phyloP scores from a whole-genome alignment of 164 flowering plant genomes.

The Magnolia kwangsiensis region DNA sequence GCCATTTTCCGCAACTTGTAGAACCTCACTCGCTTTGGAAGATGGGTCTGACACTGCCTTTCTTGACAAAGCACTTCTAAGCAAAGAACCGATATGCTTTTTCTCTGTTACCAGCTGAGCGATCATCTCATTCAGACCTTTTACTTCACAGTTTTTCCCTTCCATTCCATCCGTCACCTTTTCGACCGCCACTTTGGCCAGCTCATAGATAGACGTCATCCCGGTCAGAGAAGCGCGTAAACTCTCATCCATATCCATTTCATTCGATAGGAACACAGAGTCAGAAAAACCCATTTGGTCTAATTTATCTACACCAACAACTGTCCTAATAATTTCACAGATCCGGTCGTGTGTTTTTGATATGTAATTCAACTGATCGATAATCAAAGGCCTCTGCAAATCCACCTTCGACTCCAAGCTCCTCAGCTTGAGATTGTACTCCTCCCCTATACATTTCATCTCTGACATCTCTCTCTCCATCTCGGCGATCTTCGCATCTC shows the following conservation, averaged over 20 bases:
- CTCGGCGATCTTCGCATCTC: slow-evolving; percentile 42
- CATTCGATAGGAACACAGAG: slow-evolving; percentile 74
- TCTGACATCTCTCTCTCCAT: slow-evolving; percentile 47
- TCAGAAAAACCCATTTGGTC: slow-evolving; percentile 65
- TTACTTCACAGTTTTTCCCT: slow-evolving; percentile 47
- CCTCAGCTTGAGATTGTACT: slow-evolving; percentile 45
- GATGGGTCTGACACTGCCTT: slow-evolving; percentile 45
- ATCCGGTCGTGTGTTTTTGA: slow-evolving; percentile 64
- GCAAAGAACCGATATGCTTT: slow-evolving; percentile 79
- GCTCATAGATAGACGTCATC: slow-evolving; percentile 62
- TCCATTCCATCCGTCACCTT: slow-evolving; percentile 55
- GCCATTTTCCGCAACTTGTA: slow-evolving; percentile 85
- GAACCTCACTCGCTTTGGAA: slow-evolving; percentile 54
- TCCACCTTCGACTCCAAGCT: slow-evolving; percentile 57
- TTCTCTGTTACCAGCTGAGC: slow-evolving; percentile 67
- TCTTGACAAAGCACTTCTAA: slow-evolving; percentile 79
- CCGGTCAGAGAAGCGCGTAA: slow-evolving; percentile 73
- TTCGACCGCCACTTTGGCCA: slow-evolving; percentile 39
- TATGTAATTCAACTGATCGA: slow-evolving; percentile 66
- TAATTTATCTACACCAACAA: slow-evolving; percentile 44
- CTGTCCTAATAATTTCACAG: slow-evolving; percentile 49
- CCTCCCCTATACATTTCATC: slow-evolving; percentile 43
- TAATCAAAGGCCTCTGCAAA: slow-evolving; percentile 52
- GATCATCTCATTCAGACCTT: slow-evolving; percentile 60
- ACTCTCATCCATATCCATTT: slow-evolving; percentile 77